A percentile compares a stretch with the other conserved stretches of the same genome.
Evolutionary conservation across 2,329 filamentous ascomycete genomes (phyloP).

Genomic region (Lasiodiplodia sp.): DNA sequence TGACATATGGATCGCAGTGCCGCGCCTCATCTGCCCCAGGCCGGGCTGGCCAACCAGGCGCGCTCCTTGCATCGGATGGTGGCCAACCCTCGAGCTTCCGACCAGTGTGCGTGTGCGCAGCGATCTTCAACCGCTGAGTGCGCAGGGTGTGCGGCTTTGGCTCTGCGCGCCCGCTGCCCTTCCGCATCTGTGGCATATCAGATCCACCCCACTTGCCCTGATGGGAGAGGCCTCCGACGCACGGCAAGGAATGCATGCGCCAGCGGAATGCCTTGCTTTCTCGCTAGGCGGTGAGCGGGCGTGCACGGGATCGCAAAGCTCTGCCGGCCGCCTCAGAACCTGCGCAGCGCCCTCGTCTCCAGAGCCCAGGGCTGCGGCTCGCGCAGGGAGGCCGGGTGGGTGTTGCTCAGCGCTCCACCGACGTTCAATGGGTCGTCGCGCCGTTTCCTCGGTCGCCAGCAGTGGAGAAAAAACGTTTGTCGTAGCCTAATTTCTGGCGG

Average conservation of each 20-base stretch:
- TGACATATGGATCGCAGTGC: slow-evolving; percentile 25
- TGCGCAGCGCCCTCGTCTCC: slow-evolving; percentile 18
- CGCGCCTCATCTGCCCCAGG: slow-evolving; percentile 23
- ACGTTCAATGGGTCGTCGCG: slow-evolving; percentile 10
- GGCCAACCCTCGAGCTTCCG: slow-evolving; percentile 18
- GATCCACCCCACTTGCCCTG: slow-evolving; percentile 23
- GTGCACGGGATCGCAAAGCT: slow-evolving; percentile 13
- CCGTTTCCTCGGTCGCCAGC: slow-evolving; percentile 6
- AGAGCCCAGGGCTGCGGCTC: slow-evolving; percentile 22
- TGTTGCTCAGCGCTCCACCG: neutral
- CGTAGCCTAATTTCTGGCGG: slow-evolving; percentile 25
- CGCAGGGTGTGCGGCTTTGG: slow-evolving; percentile 19
- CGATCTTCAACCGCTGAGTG: slow-evolving; percentile 25
- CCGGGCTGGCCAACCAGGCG: slow-evolving; percentile 12
- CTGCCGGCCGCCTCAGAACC: neutral
- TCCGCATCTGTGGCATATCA: slow-evolving; percentile 15
- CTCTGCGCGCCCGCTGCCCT: slow-evolving; percentile 1
- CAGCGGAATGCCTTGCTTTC: slow-evolving; percentile 21
- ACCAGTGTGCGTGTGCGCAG: slow-evolving; percentile 20
- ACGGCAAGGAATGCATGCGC: slow-evolving; percentile 18
- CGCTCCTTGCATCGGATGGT: slow-evolving; percentile 25
- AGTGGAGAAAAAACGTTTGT: slow-evolving; percentile 24
- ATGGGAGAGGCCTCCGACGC: slow-evolving; percentile 6
- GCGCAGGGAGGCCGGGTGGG: neutral
- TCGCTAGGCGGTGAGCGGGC: slow-evolving; percentile 21